Conservation (phyloP, 2,329 filamentous ascomycete species). For the Paraphoma chrysanthemicola region DNA sequence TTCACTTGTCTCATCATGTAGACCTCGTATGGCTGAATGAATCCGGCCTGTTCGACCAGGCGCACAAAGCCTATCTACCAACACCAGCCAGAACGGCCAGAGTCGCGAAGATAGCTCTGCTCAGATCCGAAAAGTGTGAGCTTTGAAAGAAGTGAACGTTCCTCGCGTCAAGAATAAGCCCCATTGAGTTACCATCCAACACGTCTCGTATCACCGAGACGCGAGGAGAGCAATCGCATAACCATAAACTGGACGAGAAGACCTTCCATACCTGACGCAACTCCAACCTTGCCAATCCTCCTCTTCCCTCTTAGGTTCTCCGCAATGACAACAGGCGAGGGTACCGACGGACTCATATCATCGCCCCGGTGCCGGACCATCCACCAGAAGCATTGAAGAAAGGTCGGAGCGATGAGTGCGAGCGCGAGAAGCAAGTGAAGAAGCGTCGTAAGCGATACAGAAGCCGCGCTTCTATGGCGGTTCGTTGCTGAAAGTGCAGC, state of each 20-base stretch:
- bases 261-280: conserved; percentile 54
- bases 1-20: conserved; percentile 86
- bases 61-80: conserved; percentile 50
- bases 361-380: conserved; percentile 71
- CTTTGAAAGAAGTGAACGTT: conserved; percentile 58
- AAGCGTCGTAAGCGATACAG: conserved; percentile 51
- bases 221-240: conserved; percentile 85
- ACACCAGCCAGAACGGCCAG: conserved; percentile 9
- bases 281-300: conserved; percentile 33
- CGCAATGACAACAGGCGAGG: conserved; percentile 29
- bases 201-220: conserved; percentile 44
- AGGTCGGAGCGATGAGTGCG: conserved; percentile 55
- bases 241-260: conserved; percentile 92
- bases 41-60: conserved; percentile 75
- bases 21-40: conserved; percentile 56
- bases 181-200: conserved; percentile 92
- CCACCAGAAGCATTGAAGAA: conserved; percentile 26
- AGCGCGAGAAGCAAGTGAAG: conserved; percentile 59
- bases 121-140: conserved; percentile 54
- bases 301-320: conserved; percentile 33
- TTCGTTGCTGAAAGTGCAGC: conserved; percentile 87
- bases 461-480: conserved; percentile 99
- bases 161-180: conserved; percentile 99
- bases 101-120: conserved; percentile 39
- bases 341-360: conserved; percentile 83